Conservation (phyloP, 225 moss, liverwort and hornwort genomes). For the Neckera pumila region DNA sequence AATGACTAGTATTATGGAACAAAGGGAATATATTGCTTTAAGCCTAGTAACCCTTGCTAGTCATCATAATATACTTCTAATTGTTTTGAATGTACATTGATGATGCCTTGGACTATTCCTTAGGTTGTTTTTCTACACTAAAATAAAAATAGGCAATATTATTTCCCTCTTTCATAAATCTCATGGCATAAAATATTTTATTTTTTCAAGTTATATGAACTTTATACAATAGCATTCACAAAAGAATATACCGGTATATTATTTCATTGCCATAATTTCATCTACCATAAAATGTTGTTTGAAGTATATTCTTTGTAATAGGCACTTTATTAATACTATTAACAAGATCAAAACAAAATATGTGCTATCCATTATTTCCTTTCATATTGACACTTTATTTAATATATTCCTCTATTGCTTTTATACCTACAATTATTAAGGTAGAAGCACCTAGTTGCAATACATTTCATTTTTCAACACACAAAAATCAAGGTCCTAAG, state of each 20-base stretch:
- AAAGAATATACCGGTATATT: rapidly evolving
- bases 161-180: rapidly evolving
- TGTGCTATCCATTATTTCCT: neutral
- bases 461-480: rapidly evolving
- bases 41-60: rapidly evolving
- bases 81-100: no score
- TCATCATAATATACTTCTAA: no score
- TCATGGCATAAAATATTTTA: rapidly evolving
- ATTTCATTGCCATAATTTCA: neutral
- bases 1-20: rapidly evolving
- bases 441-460: rapidly evolving
- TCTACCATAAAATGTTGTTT: neutral
- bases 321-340: rapidly evolving
- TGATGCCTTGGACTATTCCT: neutral
- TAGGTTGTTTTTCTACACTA: rapidly evolving
- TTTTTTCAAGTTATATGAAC: rapidly evolving
- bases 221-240: rapidly evolving
- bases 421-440: rapidly evolving
- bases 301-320: neutral
- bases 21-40: rapidly evolving
- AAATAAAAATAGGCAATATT: rapidly evolving
- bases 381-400: rapidly evolving
- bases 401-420: neutral
- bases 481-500: rapidly evolving
- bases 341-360: neutral